A percentile compares a stretch with the other conserved stretches of the same genome.
Evolutionary conservation across 2,329 filamentous ascomycete genomes (phyloP).

Genomic region (Clonostachys solani): DNA sequence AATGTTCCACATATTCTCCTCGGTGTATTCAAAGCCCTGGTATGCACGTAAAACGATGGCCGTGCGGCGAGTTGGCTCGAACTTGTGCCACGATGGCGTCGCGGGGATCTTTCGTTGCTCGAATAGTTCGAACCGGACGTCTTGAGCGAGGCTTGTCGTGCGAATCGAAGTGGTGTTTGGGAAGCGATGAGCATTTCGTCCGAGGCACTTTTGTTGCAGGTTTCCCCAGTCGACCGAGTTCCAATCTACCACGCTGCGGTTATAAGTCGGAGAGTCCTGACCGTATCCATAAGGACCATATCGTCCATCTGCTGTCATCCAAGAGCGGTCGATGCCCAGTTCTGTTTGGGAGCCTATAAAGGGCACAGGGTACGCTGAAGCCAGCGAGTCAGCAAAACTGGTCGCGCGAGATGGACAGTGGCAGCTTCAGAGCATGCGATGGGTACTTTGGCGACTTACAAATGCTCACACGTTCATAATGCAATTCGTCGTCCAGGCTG

Average conservation of each 20-base stretch:
- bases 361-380: conserved; percentile 19
- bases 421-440: conserved; percentile 1
- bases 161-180: conserved; percentile 7
- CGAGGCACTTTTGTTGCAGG: conserved; percentile 29
- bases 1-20: conserved; percentile 56
- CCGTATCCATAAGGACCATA: conserved; percentile 21
- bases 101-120: conserved; percentile 3
- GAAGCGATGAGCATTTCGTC: conserved; percentile 48
- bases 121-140: conserved; percentile 7
- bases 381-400: neutral
- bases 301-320: conserved; percentile 19
- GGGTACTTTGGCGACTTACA: neutral
- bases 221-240: conserved; percentile 23
- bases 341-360: conserved; percentile 22
- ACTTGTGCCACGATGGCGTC: conserved; percentile 17
- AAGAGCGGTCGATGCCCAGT: conserved; percentile 17
- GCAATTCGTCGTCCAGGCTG: conserved; percentile 17
- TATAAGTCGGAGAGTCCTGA: conserved; percentile 14
- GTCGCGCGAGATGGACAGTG: too few relatives aligned
- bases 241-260: conserved; percentile 19
- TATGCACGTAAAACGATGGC: conserved; percentile 15
- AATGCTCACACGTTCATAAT: conserved; percentile 4
- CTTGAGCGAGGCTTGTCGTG: neutral
- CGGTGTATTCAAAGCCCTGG: conserved; percentile 50
- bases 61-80: conserved; percentile 16